phyloP scores from a whole-genome alignment of 129 eudicot species.

The Ambrosia artemisiifolia region DNA sequence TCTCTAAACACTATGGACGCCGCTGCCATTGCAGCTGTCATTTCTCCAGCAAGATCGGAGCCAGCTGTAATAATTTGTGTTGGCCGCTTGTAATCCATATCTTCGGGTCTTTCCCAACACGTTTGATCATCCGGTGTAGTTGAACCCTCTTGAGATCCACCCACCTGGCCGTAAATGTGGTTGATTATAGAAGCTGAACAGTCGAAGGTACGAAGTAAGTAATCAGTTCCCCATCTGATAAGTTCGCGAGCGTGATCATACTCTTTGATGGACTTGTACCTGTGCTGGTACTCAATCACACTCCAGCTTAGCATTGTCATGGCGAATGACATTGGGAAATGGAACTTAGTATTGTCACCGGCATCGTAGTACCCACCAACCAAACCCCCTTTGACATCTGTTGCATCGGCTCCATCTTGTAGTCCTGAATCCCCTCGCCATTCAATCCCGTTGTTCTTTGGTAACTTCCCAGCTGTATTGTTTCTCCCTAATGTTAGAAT shows the following conservation, averaged over 20 bases:
- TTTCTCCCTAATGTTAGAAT: neutral
- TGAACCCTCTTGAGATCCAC: slow-evolving; percentile 58
- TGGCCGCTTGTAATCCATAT: slow-evolving; percentile 74
- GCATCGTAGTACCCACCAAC: slow-evolving; percentile 95
- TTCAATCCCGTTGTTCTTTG: slow-evolving; percentile 52
- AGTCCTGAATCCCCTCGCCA: slow-evolving; percentile 91
- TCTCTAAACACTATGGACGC: slow-evolving; percentile 85
- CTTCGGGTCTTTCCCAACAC: slow-evolving; percentile 92
- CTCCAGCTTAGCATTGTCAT: slow-evolving; percentile 97
- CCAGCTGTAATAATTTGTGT: slow-evolving; percentile 40
- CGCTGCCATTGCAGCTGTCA: slow-evolving; percentile 93
- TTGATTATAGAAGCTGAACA: slow-evolving; percentile 56
- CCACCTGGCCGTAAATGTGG: slow-evolving; percentile 82
- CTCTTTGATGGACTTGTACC: slow-evolving; percentile 62
- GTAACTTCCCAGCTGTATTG: slow-evolving; percentile 73
- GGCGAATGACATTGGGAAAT: slow-evolving; percentile 86
- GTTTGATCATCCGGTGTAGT: slow-evolving; percentile 69
- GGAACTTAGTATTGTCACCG: slow-evolving; percentile 75
- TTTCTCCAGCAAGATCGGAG: slow-evolving; percentile 82
- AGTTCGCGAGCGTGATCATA: slow-evolving; percentile 67
- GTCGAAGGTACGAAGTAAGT: slow-evolving; percentile 86
- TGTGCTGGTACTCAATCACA: slow-evolving; percentile 74
- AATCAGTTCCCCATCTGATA: slow-evolving; percentile 95
- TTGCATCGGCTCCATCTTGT: slow-evolving; percentile 55
- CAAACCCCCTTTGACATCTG: slow-evolving; percentile 68